phyloP scores from a whole-genome alignment of 2,329 filamentous ascomycete genomes.

The Aspergillus neotritici region DNA sequence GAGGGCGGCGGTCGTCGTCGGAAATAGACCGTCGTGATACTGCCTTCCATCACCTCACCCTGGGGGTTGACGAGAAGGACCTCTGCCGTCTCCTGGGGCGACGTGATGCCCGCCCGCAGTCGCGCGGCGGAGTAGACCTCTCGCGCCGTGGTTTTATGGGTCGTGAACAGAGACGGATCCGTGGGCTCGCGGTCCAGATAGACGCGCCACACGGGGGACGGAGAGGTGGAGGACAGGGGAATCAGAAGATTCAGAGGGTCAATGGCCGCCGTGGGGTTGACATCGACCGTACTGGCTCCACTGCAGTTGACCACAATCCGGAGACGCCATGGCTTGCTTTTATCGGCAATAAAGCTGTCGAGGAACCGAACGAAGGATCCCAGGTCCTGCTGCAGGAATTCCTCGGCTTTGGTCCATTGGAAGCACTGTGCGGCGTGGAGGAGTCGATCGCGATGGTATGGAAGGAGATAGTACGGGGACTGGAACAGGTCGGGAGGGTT shows the following conservation, averaged over 20 bases:
- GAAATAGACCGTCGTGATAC: conserved; percentile 76
- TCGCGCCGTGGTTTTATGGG: conserved; percentile 77
- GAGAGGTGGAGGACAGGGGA: conserved; percentile 14
- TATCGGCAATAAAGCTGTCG: conserved; percentile 29
- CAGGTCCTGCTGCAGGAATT: conserved; percentile 27
- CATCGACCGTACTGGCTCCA: conserved; percentile 30
- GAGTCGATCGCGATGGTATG: conserved; percentile 72
- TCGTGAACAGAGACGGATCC: conserved; percentile 60
- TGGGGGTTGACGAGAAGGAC: conserved; percentile 66
- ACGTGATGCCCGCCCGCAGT: conserved; percentile 51
- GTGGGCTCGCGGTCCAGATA: conserved; percentile 50
- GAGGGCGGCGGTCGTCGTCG: conserved; percentile 45
- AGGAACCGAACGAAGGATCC: conserved; percentile 23
- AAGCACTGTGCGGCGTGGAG: conserved; percentile 53
- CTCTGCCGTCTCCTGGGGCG: conserved; percentile 50
- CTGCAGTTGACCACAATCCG: conserved; percentile 29
- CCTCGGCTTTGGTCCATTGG: conserved; percentile 37
- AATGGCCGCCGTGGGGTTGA: conserved; percentile 23
- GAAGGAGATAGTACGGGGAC: conserved; percentile 72
- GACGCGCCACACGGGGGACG: conserved; percentile 41
- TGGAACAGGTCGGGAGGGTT: conserved; percentile 34
- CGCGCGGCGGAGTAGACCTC: conserved; percentile 67
- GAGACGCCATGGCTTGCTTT: conserved; percentile 33
- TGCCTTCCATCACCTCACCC: conserved; percentile 75
- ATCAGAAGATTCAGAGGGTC: conserved; percentile 23